Evolutionary conservation across 2,329 filamentous ascomycete species (phyloP).

Genomic region (Pseudogymnoascus sp.): DNA sequence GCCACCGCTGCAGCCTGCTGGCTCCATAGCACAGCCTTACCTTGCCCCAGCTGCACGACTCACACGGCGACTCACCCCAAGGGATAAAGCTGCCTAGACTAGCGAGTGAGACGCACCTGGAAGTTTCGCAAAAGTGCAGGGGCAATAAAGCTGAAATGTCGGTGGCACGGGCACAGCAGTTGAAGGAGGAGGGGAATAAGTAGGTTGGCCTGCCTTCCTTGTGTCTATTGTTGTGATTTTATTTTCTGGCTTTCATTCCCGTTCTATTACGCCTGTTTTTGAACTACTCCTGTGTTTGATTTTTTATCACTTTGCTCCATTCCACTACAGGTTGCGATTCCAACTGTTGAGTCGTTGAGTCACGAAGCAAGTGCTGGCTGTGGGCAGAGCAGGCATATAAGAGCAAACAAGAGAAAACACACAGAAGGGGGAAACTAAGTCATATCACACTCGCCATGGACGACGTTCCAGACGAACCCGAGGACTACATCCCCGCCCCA

Average conservation of each 20-base stretch:
- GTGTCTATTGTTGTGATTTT: not conserved
- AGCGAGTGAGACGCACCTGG: not conserved
- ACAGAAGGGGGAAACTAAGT: not conserved
- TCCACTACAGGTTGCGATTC: not conserved
- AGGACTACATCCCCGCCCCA: not conserved
- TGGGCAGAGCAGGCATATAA: not conserved
- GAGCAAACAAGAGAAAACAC: not conserved
- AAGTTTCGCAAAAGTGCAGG: not conserved
- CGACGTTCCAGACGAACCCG: constrained; percentile 1
- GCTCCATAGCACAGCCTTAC: not conserved
- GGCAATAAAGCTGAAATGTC: not conserved
- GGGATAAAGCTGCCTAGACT: not conserved
- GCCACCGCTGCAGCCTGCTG: not conserved
- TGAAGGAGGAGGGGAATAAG: constrained; percentile 11
- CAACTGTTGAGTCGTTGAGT: not conserved
- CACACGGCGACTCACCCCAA: not conserved
- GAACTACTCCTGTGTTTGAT: not conserved
- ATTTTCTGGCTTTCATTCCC: not conserved
- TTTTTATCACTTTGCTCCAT: no score
- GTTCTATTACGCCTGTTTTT: not conserved
- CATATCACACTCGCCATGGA: not conserved
- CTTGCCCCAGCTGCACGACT: not conserved
- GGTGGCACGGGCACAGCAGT: not conserved
- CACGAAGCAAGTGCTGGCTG: not conserved
- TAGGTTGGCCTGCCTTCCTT: not conserved